A percentile compares a stretch with the other conserved stretches of the same genome.
These are phyloP conservation scores for Aspergillus ellipticus DNA, from an alignment of 495 filamentous ascomycete species.

Conservation along the genomic window DNA sequence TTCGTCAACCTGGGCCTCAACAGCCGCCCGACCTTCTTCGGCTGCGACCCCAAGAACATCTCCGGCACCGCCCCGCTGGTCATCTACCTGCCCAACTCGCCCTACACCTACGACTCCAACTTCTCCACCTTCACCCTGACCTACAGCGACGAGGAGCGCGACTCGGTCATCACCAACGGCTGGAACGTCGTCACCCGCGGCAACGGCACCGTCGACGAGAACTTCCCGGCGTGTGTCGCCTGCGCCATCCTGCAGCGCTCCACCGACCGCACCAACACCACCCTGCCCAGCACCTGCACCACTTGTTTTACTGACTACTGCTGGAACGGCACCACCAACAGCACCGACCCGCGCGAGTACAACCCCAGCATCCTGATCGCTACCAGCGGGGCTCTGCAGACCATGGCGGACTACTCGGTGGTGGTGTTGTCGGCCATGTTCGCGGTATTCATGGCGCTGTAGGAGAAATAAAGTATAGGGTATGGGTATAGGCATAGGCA, in stretches of 20 bases:
- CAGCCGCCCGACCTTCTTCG: slow-evolving; percentile 83
- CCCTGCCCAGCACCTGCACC: slow-evolving; percentile 59
- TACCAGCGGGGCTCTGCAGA: neutral
- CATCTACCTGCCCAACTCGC: slow-evolving; percentile 81
- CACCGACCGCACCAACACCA: slow-evolving; percentile 56
- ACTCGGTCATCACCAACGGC: slow-evolving; percentile 76
- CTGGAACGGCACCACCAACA: slow-evolving; percentile 72
- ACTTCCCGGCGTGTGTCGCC: slow-evolving; percentile 75
- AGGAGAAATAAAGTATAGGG: too few species aligned
- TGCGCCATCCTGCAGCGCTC: slow-evolving; percentile 74
- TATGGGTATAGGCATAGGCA: too few species aligned
- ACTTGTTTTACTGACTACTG: slow-evolving; percentile 75
- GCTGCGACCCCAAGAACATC: slow-evolving; percentile 67
- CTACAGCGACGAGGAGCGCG: slow-evolving; percentile 59
- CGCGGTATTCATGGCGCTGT: neutral
- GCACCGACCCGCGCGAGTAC: slow-evolving; percentile 23
- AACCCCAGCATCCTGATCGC: slow-evolving; percentile 11
- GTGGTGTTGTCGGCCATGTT: neutral
- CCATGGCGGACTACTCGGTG: neutral
- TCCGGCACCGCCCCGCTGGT: slow-evolving; percentile 55
- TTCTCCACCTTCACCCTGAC: slow-evolving; percentile 61
- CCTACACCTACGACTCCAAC: slow-evolving; percentile 69
- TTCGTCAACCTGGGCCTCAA: slow-evolving; percentile 84
- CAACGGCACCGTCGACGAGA: slow-evolving; percentile 63
- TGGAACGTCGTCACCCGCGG: slow-evolving; percentile 75